Base-by-base conservation (phyloP, 2,329 filamentous ascomycete genomes). In the Neoscytalidium dimidiatum region DNA sequence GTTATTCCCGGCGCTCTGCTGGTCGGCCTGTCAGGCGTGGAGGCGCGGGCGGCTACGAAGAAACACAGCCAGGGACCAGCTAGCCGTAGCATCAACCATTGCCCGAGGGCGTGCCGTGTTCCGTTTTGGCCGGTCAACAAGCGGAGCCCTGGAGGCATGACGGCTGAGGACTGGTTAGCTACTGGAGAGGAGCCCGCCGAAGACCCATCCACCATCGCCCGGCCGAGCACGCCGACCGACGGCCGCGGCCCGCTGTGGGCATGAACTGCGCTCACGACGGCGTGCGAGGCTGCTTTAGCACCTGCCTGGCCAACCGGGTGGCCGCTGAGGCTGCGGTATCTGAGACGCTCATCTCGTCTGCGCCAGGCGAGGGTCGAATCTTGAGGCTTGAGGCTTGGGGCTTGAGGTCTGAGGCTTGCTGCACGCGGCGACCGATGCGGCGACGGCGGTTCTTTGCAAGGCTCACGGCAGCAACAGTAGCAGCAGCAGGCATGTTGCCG, bases 181-280 rank as follows among this genome's bases (percentile, higher is more conserved):
- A n/a, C 43, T 62, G 43, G 56, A 60, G n/a, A 62, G 58, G 51
- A 62, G 31, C 3, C 58, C 43, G 57, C n/a, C n/a, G n/a, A n/a
- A n/a, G n/a, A 19, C 53, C 33, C 29, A 35, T 49, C 46, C 21
- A 28, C 46, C 46, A n/a, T n/a, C n/a, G n/a, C n/a, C n/a, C 38
- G 52, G 52, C 52, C 56, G 56, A 60, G 52, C 31, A 53, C 23
- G 17, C 31, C 51, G 51, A 56, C 29, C 51, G n/a, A 51, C 26
- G 26, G 48, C 31, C 31, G 51, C 33, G 31, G 51, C 51, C 31
- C 51, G 51, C 51, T 56, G 49, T 52, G 28, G 49, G 49, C 49
- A 19, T 31, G n/a, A 19, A 14, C 23, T 23, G 31, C 17, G 49
- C 48, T 29, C n/a, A 52, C 9, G 6, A 19, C 13, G 43, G 21